phyloP scores from a whole-genome alignment of 169 alveolate genomes.

The Plasmodium gaboni region DNA sequence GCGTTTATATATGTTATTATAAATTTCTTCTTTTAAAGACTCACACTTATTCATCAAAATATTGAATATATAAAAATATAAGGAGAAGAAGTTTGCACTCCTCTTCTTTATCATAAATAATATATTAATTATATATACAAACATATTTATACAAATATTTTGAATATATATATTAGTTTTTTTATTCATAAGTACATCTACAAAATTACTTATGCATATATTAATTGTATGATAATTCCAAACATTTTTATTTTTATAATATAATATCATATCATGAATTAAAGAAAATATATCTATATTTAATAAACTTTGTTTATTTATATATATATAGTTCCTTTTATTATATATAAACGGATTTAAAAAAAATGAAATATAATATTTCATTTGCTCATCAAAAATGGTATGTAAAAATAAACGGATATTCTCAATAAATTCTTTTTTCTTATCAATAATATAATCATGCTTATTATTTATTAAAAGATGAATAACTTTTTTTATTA shows the following conservation, averaged over 20 bases:
- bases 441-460: slow-evolving; percentile 20
- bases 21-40: slow-evolving; percentile 57
- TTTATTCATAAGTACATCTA: slow-evolving; percentile 26
- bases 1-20: slow-evolving; percentile 5
- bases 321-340: background rate
- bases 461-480: slow-evolving; percentile 51
- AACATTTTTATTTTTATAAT: slow-evolving; percentile 55
- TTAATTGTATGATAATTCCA: slow-evolving; percentile 61
- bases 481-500: slow-evolving; percentile 42
- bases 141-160: slow-evolving; percentile 48
- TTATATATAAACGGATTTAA: slow-evolving; percentile 43
- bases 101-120: slow-evolving; percentile 37
- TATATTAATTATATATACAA: slow-evolving; percentile 32
- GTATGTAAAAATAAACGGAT: slow-evolving; percentile 39
- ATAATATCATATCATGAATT: slow-evolving; percentile 55
- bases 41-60: slow-evolving; percentile 41
- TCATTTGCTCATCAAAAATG: slow-evolving; percentile 51
- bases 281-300: slow-evolving; percentile 21
- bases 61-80: slow-evolving; percentile 56
- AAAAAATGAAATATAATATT: slow-evolving; percentile 34
- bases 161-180: slow-evolving; percentile 42
- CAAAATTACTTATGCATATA: slow-evolving; percentile 35
- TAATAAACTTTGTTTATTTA: slow-evolving; percentile 15
- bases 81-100: slow-evolving; percentile 13
- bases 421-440: slow-evolving; percentile 34